Evolutionary conservation across 2,329 filamentous ascomycete species (phyloP).

Genomic region (Cordyceps militaris): DNA sequence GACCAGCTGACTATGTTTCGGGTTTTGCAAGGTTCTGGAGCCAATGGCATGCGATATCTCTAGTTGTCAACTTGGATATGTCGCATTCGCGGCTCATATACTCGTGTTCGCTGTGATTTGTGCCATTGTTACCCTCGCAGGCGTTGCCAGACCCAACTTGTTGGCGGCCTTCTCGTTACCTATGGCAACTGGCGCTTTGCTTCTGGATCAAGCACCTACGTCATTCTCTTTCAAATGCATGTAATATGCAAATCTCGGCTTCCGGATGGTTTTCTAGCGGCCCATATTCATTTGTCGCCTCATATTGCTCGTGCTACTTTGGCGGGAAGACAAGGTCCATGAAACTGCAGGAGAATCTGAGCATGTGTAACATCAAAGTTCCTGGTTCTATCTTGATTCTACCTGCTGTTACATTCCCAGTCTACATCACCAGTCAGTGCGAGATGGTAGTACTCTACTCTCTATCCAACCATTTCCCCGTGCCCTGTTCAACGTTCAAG

Average conservation of each 20-base stretch:
- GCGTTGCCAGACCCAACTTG: conserved; percentile 15
- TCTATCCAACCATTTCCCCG: too few relatives aligned
- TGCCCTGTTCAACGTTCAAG: too few relatives aligned
- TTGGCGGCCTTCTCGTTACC: conserved; percentile 14
- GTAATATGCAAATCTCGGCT: too few relatives aligned
- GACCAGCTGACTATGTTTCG: conserved; percentile 17
- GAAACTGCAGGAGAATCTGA: neutral
- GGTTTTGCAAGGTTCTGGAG: conserved; percentile 16
- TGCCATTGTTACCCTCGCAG: conserved; percentile 15
- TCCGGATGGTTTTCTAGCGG: neutral
- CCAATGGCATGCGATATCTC: conserved; percentile 16
- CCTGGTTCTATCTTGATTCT: neutral
- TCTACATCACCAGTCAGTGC: neutral
- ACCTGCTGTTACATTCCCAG: neutral
- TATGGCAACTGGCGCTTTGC: conserved; percentile 13
- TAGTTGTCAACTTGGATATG: conserved; percentile 17
- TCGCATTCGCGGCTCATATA: conserved; percentile 9
- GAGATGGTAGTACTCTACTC: neutral
- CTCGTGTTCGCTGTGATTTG: conserved; percentile 13
- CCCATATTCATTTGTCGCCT: neutral
- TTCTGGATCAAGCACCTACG: conserved; percentile 16
- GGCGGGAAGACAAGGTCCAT: neutral
- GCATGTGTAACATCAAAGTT: neutral
- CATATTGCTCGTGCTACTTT: neutral
- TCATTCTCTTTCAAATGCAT: too few relatives aligned